A percentile compares a stretch with the other conserved stretches of the same genome.
Conservation (phyloP, 768 basidiomycete genomes). For the Dictyophora rubrovolvata region DNA sequence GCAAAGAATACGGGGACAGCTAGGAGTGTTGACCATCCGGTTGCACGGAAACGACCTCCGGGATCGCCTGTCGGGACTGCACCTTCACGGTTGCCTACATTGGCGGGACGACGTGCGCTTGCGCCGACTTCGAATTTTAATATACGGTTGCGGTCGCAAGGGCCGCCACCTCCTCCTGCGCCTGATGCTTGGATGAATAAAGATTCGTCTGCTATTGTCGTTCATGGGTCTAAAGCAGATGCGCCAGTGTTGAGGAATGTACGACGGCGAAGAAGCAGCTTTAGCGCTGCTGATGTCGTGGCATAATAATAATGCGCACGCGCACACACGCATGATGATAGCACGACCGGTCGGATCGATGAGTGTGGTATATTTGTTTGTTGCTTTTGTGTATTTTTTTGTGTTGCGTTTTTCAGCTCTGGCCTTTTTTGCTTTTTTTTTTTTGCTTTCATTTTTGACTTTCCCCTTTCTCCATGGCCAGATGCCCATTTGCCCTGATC, state of each 20-base stretch:
- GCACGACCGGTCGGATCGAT: not conserved
- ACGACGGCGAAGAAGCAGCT: conserved; percentile 73
- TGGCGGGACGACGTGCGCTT: conserved; percentile 43
- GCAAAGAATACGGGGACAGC: conserved; percentile 37
- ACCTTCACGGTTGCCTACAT: conserved; percentile 69
- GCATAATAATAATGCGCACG: conserved; percentile 32
- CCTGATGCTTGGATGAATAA: conserved; percentile 66
- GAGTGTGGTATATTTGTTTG: not conserved
- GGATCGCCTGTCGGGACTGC: conserved; percentile 48
- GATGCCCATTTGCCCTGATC: not conserved
- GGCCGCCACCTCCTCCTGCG: conserved; percentile 22
- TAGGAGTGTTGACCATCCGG: conserved; percentile 27
- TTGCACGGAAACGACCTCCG: conserved; percentile 30
- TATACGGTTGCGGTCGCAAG: conserved; percentile 3
- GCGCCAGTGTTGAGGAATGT: conserved; percentile 67
- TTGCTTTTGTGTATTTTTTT: not conserved
- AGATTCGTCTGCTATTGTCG: conserved; percentile 55
- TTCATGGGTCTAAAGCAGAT: conserved; percentile 59
- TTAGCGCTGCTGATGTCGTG: conserved; percentile 78
- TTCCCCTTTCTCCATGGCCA: not conserved
- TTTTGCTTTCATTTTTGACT: not conserved
- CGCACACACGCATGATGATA: not conserved
- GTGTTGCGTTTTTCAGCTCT: not conserved
- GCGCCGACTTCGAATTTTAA: conserved; percentile 6
- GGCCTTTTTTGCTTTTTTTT: not conserved